A percentile compares a stretch with the other conserved stretches of the same genome.
Evolutionary conservation across 1,284 basidiomycete species (phyloP).

Genomic region (Veloboletus limbatus): DNA sequence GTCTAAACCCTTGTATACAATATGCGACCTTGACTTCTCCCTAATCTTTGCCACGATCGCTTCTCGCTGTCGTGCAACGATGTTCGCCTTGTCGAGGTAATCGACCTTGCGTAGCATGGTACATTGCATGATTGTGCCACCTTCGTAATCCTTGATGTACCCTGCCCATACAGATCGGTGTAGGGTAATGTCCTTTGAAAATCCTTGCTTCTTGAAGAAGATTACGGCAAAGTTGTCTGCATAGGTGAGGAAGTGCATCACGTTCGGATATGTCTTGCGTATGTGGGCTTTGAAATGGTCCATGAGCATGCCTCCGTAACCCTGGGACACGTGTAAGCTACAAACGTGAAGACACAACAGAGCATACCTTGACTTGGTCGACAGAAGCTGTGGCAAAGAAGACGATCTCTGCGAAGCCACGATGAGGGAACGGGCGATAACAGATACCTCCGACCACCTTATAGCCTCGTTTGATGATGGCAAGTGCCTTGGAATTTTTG

Average conservation of each 20-base stretch:
- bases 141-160: conserved; percentile 99
- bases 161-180: conserved; percentile 94
- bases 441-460: conserved; percentile 99
- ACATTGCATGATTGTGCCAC: conserved; percentile 99
- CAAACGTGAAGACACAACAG: neutral
- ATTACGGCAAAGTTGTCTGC: conserved; percentile 99
- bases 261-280: conserved; percentile 71
- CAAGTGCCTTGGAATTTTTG: conserved; percentile 86
- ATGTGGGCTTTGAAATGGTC: conserved; percentile 98
- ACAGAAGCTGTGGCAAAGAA: conserved; percentile 98
- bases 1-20: conserved; percentile 81
- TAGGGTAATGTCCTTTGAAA: conserved; percentile 95
- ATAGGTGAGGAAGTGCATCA: conserved; percentile 96
- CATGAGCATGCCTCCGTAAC: conserved; percentile 98
- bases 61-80: conserved; percentile 83
- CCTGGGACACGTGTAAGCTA: conserved; percentile 46
- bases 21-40: conserved; percentile 82
- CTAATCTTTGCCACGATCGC: conserved; percentile 89
- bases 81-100: conserved; percentile 82
- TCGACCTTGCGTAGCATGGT: conserved; percentile 90
- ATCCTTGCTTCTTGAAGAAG: conserved; percentile 99
- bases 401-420: conserved; percentile 97
- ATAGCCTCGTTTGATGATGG: conserved; percentile 93
- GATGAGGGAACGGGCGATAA: conserved; percentile 92
- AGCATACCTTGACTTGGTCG: conserved; percentile 92